A percentile compares a stretch with the other conserved stretches of the same genome.
phyloP scores from a whole-genome alignment of 2,329 filamentous ascomycete species.

The Nemania sp. region DNA sequence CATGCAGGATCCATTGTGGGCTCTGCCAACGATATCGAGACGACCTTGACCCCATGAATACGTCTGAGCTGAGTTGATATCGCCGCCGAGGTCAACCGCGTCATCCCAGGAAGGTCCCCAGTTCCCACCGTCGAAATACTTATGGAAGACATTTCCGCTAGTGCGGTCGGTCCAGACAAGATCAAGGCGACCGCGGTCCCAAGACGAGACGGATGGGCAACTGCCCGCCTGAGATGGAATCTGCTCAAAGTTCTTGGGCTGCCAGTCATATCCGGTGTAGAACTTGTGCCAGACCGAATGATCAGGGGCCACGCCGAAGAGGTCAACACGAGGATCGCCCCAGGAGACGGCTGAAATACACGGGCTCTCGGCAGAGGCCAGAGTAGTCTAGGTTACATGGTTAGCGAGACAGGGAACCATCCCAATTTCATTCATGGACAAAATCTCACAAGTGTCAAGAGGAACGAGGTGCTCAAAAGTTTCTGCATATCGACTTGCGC shows the following conservation, averaged over 20 bases:
- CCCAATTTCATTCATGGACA: too few relatives aligned
- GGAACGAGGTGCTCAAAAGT: too few relatives aligned
- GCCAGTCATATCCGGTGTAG: constrained; percentile 31
- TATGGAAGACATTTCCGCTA: constrained; percentile 26
- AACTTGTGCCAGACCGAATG: constrained; percentile 27
- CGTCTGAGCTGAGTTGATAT: constrained; percentile 6
- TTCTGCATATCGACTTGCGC: too few relatives aligned
- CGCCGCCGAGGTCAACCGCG: constrained; percentile 23
- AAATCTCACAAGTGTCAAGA: too few relatives aligned
- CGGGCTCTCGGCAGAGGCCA: not conserved
- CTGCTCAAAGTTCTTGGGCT: constrained; percentile 26
- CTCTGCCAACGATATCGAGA: constrained; percentile 27
- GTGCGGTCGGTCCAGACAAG: constrained; percentile 24
- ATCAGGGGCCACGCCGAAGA: constrained; percentile 19
- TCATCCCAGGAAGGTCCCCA: constrained; percentile 32
- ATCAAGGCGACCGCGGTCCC: constrained; percentile 29
- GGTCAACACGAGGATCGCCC: constrained; percentile 26
- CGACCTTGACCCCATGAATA: constrained; percentile 26
- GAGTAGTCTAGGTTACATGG: constrained; percentile 4
- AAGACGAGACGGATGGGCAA: constrained; percentile 27
- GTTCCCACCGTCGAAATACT: constrained; percentile 28
- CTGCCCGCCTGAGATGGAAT: constrained; percentile 16
- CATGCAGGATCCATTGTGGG: constrained; percentile 22
- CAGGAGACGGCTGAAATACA: constrained; percentile 20
- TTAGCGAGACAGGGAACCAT: too few relatives aligned